These are phyloP conservation scores for Coleophoma eucalyptorum DNA, from an alignment of 2,329 filamentous ascomycete genomes.

Conservation along the genomic window DNA sequence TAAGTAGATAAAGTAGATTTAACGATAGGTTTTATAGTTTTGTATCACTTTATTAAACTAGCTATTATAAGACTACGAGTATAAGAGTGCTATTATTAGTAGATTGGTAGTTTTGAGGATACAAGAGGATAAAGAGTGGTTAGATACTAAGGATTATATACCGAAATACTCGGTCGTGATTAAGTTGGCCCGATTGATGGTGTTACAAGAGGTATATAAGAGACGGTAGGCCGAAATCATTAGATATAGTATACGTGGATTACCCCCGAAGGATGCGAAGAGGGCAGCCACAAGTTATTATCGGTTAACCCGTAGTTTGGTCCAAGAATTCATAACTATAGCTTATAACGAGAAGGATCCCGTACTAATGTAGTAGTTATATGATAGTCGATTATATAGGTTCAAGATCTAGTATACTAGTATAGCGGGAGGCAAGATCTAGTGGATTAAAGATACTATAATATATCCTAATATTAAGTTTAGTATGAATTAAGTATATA, in stretches of 20 bases:
- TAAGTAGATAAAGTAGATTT: too few species aligned
- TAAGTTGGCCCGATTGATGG: slow-evolving; percentile 10
- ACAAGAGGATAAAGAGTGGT: slow-evolving; percentile 1
- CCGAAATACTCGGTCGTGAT: slow-evolving; percentile 6
- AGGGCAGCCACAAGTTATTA: too few species aligned
- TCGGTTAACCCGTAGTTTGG: too few species aligned
- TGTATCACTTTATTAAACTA: slow-evolving; percentile 8
- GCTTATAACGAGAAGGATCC: background rate
- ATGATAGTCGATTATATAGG: slow-evolving; percentile 2
- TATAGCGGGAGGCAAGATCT: slow-evolving; percentile 1
- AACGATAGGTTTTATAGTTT: slow-evolving; percentile 8
- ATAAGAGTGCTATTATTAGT: slow-evolving; percentile 12
- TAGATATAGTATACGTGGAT: too few species aligned
- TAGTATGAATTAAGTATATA: slow-evolving; percentile 1
- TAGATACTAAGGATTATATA: slow-evolving; percentile 7
- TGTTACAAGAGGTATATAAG: too few species aligned
- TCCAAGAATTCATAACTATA: too few species aligned
- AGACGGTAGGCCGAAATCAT: too few species aligned
- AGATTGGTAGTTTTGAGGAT: slow-evolving; percentile 8
- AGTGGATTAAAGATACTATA: slow-evolving; percentile 5
- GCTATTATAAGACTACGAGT: slow-evolving; percentile 8
- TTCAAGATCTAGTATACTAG: slow-evolving; percentile 11
- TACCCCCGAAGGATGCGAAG: too few species aligned
- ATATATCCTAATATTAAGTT: slow-evolving; percentile 6
- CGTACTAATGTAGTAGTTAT: slow-evolving; percentile 8